Evolutionary conservation across 495 filamentous ascomycete species (phyloP), one percentile per base, ranked within the genome.

Genomic region (Pseudevernia furfuracea): DNA sequence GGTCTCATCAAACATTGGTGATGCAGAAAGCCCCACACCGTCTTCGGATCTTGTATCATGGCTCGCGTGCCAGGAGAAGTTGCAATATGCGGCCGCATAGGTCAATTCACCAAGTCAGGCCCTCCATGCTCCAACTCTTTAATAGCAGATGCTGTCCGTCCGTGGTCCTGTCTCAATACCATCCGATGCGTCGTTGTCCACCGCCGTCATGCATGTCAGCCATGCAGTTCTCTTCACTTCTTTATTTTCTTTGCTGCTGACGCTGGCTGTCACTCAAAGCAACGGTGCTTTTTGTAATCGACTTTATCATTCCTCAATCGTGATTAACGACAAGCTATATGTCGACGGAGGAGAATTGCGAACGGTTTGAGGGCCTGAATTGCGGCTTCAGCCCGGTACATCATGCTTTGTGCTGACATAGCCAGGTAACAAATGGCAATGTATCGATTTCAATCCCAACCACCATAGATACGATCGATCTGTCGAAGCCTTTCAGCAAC

Each of bases 261-360:
- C 32, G 34, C 19, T 46, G 48, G 36, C 15, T n/a, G 38, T 46
- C 34, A 23, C 32, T 7, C 59, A 66, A 62, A 58, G 39, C 32
- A 64, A 38, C 37, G 17, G 17, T 5, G 46, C 53, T 28, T 66
- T 66, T 41, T 66, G 64, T 53, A 61, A 61, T 62, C 49, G 64
- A 32, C 25, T 61, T 12, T 62, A 28, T 39, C 64, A 66, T 21
- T 61, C 64, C 56, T 43, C 46, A 49, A 60, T 52, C 17, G 64
- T 66, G 32, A 49, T 44, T 17, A 58, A 58, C 19, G 59, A 58
- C 23, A 58, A 37, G 21, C 17, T 58, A 2, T 61, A 61, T 55
- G 32, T 62, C 30, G 59, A 61, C 10, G 59, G 59, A 25, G 58
- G 59, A 32, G 64, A 66, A 39, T 34, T 59, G 10, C 43, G 59